Percentiles rank a stretch among this genome's conserved stretches.
phyloP scores from a whole-genome alignment of 495 filamentous ascomycete genomes.

The Aspergillus carlsbadensis region DNA sequence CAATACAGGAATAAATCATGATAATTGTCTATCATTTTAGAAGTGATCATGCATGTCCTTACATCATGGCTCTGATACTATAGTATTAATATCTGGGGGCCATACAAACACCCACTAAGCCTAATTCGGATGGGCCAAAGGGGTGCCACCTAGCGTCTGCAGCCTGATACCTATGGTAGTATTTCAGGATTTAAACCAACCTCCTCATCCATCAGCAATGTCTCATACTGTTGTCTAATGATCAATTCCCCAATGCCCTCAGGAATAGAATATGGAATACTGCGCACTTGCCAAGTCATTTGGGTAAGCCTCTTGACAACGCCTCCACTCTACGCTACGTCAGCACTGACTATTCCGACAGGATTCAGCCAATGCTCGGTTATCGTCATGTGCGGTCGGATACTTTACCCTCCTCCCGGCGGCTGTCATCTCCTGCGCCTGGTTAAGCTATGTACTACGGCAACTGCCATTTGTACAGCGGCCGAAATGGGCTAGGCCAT shows the following conservation, averaged over 20 bases:
- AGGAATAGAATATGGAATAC: slow-evolving; percentile 6
- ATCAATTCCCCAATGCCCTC: slow-evolving; percentile 24
- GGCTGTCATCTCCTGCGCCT: slow-evolving; percentile 36
- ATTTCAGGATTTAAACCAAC: not conserved
- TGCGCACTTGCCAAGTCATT: slow-evolving; percentile 14
- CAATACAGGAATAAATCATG: too few relatives aligned
- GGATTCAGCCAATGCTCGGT: slow-evolving; percentile 49
- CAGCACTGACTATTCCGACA: slow-evolving; percentile 17
- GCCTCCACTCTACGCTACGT: not conserved
- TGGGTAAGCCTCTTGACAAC: slow-evolving; percentile 17
- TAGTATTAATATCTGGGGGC: too few relatives aligned
- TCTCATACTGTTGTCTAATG: slow-evolving; percentile 9
- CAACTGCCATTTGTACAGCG: slow-evolving; percentile 27
- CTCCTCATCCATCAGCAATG: not conserved
- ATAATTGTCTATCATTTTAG: too few relatives aligned
- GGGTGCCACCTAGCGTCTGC: too few relatives aligned
- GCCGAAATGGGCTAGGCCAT: slow-evolving; percentile 52
- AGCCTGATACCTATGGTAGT: not conserved
- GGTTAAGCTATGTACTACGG: slow-evolving; percentile 34
- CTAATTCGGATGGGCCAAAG: too few relatives aligned
- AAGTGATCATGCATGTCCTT: too few relatives aligned
- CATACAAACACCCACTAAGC: too few relatives aligned
- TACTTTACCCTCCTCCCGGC: slow-evolving; percentile 49
- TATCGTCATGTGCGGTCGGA: slow-evolving; percentile 47
- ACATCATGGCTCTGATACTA: too few relatives aligned